Percentiles rank a stretch among this genome's conserved stretches.
Evolutionary conservation across 768 basidiomycete genomes (phyloP).

Genomic region (Russula sp.): DNA sequence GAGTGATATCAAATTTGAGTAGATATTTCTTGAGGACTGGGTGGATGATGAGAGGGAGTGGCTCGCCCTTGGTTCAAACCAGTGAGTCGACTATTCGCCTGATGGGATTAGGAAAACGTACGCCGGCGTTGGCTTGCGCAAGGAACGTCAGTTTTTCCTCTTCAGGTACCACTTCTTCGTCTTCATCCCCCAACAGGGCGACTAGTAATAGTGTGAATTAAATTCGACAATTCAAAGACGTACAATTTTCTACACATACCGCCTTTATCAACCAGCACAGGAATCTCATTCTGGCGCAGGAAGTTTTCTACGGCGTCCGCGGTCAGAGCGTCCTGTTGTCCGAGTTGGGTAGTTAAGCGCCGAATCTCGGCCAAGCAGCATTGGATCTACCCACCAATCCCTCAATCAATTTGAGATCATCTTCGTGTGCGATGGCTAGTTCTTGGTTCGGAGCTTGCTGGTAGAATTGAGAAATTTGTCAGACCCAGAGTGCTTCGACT

Average conservation of each 20-base stretch:
- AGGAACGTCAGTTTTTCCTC: slow-evolving; percentile 16
- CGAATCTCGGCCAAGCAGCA: neutral
- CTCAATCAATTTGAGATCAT: slow-evolving; percentile 21
- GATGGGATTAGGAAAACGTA: neutral
- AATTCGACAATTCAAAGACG: neutral
- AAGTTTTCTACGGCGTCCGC: slow-evolving; percentile 27
- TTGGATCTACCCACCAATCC: slow-evolving; percentile 17
- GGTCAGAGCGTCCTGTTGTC: slow-evolving; percentile 18
- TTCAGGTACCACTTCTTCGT: slow-evolving; percentile 17
- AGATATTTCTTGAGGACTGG: slow-evolving; percentile 24
- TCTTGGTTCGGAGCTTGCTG: slow-evolving; percentile 21
- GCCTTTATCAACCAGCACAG: slow-evolving; percentile 17
- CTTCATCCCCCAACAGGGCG: slow-evolving; percentile 18
- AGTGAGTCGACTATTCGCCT: neutral
- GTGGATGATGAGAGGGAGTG: slow-evolving; percentile 21
- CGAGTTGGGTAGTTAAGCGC: neutral
- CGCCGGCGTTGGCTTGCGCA: slow-evolving; percentile 13
- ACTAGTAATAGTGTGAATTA: slow-evolving; percentile 5
- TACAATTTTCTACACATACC: slow-evolving; percentile 9
- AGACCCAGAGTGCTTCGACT: neutral
- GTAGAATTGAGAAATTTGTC: neutral
- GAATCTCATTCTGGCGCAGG: slow-evolving; percentile 23
- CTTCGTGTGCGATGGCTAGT: slow-evolving; percentile 28
- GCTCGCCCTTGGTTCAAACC: slow-evolving; percentile 16
- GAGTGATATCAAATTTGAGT: slow-evolving; percentile 19